Percentiles rank a stretch among this genome's conserved stretches.
Conservation (phyloP, 2,329 filamentous ascomycete genomes). For the Fonsecaea pedrosoi region DNA sequence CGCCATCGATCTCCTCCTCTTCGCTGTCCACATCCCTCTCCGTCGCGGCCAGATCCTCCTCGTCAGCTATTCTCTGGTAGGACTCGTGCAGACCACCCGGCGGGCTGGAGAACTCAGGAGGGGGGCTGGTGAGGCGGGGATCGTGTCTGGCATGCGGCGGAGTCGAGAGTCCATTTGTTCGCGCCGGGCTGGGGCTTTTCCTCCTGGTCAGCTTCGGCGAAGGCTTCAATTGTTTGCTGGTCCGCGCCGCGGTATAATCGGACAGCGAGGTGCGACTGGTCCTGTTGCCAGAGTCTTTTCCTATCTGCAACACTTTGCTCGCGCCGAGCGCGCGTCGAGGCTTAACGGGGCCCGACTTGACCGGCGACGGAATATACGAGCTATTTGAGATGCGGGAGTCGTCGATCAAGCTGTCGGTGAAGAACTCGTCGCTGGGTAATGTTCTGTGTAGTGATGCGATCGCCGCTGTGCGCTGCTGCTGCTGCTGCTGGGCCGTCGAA, state of each 20-base stretch:
- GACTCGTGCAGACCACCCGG: slow-evolving; percentile 47
- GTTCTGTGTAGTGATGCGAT: slow-evolving; percentile 20
- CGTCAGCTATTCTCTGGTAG: slow-evolving; percentile 50
- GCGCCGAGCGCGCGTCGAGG: slow-evolving; percentile 46
- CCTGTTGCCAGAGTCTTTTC: slow-evolving; percentile 48
- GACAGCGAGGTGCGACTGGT: slow-evolving; percentile 22
- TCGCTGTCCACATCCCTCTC: slow-evolving; percentile 41
- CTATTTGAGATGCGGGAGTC: slow-evolving; percentile 27
- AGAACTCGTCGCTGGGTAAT: slow-evolving; percentile 38
- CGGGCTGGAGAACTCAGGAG: slow-evolving; percentile 47
- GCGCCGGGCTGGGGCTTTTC: slow-evolving; percentile 43
- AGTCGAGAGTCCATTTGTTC: slow-evolving; percentile 33
- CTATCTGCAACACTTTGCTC: slow-evolving; percentile 49
- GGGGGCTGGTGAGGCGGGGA: slow-evolving; percentile 40
- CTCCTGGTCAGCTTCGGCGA: slow-evolving; percentile 35
- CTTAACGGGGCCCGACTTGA: slow-evolving; percentile 29
- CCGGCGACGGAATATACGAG: slow-evolving; percentile 35
- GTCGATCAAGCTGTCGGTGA: slow-evolving; percentile 41
- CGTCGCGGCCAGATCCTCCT: slow-evolving; percentile 46
- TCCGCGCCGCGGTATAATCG: slow-evolving; percentile 32
- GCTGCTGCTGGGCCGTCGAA: slow-evolving; percentile 12
- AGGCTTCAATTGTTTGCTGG: slow-evolving; percentile 31
- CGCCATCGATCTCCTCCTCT: slow-evolving; percentile 42
- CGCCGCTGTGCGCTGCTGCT: slow-evolving; percentile 22
- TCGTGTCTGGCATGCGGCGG: slow-evolving; percentile 36